These are phyloP conservation scores for Chrysoporthe cubensis DNA, from an alignment of 2,329 filamentous ascomycete species.

Conservation along the genomic window DNA sequence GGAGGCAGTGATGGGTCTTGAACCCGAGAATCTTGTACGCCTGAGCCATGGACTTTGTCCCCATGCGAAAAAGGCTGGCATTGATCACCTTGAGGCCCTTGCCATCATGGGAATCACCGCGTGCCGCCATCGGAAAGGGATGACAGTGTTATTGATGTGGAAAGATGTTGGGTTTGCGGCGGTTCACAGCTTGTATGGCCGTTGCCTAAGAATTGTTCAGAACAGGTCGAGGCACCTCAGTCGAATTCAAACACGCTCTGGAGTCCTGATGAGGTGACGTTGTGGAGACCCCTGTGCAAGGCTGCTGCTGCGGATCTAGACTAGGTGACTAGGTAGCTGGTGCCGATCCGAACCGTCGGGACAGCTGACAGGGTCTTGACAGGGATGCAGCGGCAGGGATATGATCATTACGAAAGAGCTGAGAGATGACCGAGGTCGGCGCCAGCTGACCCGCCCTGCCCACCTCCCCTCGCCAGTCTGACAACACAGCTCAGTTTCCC, in stretches of 20 bases:
- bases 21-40: background rate
- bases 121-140: background rate
- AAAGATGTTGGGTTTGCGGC: background rate
- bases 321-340: background rate
- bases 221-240: too few relatives aligned
- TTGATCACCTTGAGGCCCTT: background rate
- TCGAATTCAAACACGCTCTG: background rate
- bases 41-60: background rate
- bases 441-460: conserved; percentile 1
- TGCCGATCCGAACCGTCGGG: background rate
- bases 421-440: background rate
- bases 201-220: too few relatives aligned
- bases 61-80: background rate
- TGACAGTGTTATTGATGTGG: background rate
- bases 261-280: background rate
- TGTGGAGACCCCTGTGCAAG: background rate
- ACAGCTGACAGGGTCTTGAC: background rate
- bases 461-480: background rate
- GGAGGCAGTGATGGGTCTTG: background rate
- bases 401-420: background rate
- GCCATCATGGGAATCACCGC: background rate
- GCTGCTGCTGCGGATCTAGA: background rate
- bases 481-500: background rate
- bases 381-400: background rate
- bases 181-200: background rate